Evolutionary conservation across 73 alveolate species (phyloP).

Genomic region (Symbiodinium pilosum): DNA sequence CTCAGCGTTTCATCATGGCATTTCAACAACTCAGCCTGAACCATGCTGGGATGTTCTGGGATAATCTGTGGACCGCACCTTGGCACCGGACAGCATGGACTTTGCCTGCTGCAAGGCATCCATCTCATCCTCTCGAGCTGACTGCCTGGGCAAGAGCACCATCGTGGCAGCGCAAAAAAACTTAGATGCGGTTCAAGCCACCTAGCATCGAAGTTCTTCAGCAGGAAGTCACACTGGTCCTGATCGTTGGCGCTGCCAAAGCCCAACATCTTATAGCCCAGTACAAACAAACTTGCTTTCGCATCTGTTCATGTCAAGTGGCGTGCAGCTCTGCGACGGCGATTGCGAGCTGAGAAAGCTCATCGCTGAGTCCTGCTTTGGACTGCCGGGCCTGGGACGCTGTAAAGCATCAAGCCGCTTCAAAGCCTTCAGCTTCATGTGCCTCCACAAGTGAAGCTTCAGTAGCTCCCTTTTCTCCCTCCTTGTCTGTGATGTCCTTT

Average conservation of each 20-base stretch:
- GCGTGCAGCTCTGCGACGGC: slow-evolving; percentile 34
- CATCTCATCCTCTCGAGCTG: slow-evolving; percentile 79
- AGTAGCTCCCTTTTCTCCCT: slow-evolving; percentile 49
- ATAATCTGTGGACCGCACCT: not conserved
- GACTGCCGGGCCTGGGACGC: slow-evolving; percentile 33
- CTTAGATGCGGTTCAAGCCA: not conserved
- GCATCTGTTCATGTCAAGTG: not conserved
- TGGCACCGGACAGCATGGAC: slow-evolving; percentile 85
- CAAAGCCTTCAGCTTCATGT: not conserved
- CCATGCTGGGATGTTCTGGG: not conserved
- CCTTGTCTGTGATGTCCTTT: slow-evolving; percentile 61
- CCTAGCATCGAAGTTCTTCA: slow-evolving; percentile 66
- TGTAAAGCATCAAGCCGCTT: not conserved
- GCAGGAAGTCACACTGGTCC: slow-evolving; percentile 59
- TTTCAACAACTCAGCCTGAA: not conserved
- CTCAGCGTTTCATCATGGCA: not conserved
- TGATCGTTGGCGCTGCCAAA: not conserved
- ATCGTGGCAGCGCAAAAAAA: not conserved
- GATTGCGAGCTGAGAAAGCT: slow-evolving; percentile 26
- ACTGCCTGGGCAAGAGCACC: slow-evolving; percentile 23
- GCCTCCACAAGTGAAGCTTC: slow-evolving; percentile 79
- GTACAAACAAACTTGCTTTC: not conserved
- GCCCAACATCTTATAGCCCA: not conserved
- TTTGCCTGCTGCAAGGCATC: slow-evolving; percentile 81
- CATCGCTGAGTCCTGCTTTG: slow-evolving; percentile 43